Conservation (phyloP, 2,329 filamentous ascomycete genomes). For the Sphaerulina populicola region DNA sequence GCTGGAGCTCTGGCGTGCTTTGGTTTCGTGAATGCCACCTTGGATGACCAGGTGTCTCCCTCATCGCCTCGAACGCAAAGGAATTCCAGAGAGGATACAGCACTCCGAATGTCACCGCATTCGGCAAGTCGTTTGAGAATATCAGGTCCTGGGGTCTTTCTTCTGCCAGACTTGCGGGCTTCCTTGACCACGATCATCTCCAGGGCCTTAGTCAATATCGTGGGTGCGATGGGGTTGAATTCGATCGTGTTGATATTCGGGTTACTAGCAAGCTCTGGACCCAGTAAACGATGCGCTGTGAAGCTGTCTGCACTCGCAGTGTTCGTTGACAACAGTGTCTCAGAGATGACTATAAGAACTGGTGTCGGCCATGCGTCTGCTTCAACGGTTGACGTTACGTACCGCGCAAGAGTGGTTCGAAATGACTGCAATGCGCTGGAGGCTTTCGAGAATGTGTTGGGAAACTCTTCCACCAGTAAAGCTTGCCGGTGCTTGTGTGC, state of each 20-base stretch:
- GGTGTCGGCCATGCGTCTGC: constrained; percentile 40
- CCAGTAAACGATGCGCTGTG: constrained; percentile 81
- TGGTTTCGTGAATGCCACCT: constrained; percentile 59
- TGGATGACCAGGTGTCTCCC: constrained; percentile 66
- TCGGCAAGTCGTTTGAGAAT: constrained; percentile 75
- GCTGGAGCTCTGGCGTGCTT: constrained; percentile 54
- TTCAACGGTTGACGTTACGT: constrained; percentile 49
- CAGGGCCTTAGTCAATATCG: constrained; percentile 74
- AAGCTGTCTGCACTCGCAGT: constrained; percentile 83
- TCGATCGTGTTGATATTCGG: constrained; percentile 72
- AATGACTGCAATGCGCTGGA: constrained; percentile 46
- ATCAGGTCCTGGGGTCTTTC: constrained; percentile 65
- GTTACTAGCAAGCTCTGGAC: constrained; percentile 76
- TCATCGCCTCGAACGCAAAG: constrained; percentile 74
- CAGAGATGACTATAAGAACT: constrained; percentile 82
- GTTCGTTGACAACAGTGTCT: constrained; percentile 77
- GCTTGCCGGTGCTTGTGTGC: constrained; percentile 23
- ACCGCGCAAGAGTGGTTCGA: constrained; percentile 64
- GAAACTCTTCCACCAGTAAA: constrained; percentile 45
- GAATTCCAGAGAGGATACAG: constrained; percentile 87
- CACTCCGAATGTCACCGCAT: constrained; percentile 84
- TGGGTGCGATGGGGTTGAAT: constrained; percentile 86
- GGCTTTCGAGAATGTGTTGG: constrained; percentile 42
- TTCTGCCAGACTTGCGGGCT: constrained; percentile 65
- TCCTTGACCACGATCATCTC: constrained; percentile 78